Evolutionary conservation across 768 basidiomycete species (phyloP), one percentile per base, ranked within the genome.

Genomic region (Lentinula lateritia): DNA sequence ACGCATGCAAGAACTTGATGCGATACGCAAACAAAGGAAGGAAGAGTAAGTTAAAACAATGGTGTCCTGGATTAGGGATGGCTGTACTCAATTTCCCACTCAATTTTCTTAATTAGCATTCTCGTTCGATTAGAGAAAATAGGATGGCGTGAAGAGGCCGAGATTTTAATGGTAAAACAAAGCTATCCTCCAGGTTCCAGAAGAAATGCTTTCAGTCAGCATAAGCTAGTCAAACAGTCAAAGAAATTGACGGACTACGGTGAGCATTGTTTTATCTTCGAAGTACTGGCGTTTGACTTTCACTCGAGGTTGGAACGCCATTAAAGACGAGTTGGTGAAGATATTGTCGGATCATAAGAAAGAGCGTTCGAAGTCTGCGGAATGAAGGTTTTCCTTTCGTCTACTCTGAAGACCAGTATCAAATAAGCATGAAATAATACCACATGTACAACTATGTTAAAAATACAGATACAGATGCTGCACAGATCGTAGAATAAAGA

Each of bases 71-170:
- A 42, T 16, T 32, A 7, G 15, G 6, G 6, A 15, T 7, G 10
- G 10, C 48, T 28, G 13, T 9, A 23, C 41, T 32, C 35, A 9
- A 57, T 28, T 6, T 36, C 50, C 23, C 23, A 23, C 23, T 23
- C 23, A 23, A 23, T 23, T 23, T 23, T 2, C 38, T 35, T 3
- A 28, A 35, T 10, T 16, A 60, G 59, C 10, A 52, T 60, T 12
- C 39, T 60, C 8, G n/a, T 6, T 20, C 48, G 59, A 42, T 39
- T 60, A n/a, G 28, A 42, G 0, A 10, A 60, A 8, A 50, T 60
- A n/a, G 59, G 59, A 15, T 60, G 50, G 59, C 45, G 50, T 10
- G 50, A 60, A 13, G 50, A 50, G 18, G 59, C 50, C 6, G 32
- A 52, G 12, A 23, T 38, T 6, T 41, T 52, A 6, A 39, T 60